These are phyloP conservation scores for Ophiostoma novo-ulmi DNA, from an alignment of 2,329 filamentous ascomycete genomes.

Conservation along the genomic window DNA sequence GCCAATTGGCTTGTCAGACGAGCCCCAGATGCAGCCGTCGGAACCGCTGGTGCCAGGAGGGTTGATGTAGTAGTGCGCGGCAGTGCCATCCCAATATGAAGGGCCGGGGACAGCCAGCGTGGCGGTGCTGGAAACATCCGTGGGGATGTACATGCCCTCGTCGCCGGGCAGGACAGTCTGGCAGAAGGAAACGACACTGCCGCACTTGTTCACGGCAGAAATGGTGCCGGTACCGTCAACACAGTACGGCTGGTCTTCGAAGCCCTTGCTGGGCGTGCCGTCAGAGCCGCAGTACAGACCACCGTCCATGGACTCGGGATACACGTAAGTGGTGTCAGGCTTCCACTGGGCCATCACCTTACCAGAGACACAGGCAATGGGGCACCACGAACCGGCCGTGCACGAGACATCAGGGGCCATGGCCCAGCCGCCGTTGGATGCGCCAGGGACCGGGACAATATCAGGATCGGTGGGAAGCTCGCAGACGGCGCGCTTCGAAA, in stretches of 20 bases:
- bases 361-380: slow-evolving; percentile 69
- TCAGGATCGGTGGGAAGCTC: slow-evolving; percentile 62
- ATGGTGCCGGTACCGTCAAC: slow-evolving; percentile 62
- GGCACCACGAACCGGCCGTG: slow-evolving; percentile 63
- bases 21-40: slow-evolving; percentile 68
- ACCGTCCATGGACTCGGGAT: slow-evolving; percentile 69
- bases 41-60: slow-evolving; percentile 57
- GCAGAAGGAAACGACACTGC: slow-evolving; percentile 62
- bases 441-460: slow-evolving; percentile 62
- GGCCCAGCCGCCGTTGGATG: slow-evolving; percentile 68
- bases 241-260: slow-evolving; percentile 63
- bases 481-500: slow-evolving; percentile 52
- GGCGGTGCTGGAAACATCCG: slow-evolving; percentile 53
- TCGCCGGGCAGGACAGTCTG: slow-evolving; percentile 75
- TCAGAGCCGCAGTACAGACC: slow-evolving; percentile 65
- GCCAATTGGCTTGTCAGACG: slow-evolving; percentile 55
- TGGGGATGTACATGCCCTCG: slow-evolving; percentile 78
- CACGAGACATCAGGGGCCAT: slow-evolving; percentile 72
- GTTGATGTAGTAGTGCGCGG: slow-evolving; percentile 77
- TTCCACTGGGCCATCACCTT: slow-evolving; percentile 78
- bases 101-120: slow-evolving; percentile 65
- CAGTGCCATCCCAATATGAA: slow-evolving; percentile 66
- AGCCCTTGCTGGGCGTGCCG: slow-evolving; percentile 64
- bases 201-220: slow-evolving; percentile 60
- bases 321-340: slow-evolving; percentile 61